A percentile compares a stretch with the other conserved stretches of the same genome.
Conservation (phyloP, 2,329 filamentous ascomycete genomes). For the Lizonia empirigonia region DNA sequence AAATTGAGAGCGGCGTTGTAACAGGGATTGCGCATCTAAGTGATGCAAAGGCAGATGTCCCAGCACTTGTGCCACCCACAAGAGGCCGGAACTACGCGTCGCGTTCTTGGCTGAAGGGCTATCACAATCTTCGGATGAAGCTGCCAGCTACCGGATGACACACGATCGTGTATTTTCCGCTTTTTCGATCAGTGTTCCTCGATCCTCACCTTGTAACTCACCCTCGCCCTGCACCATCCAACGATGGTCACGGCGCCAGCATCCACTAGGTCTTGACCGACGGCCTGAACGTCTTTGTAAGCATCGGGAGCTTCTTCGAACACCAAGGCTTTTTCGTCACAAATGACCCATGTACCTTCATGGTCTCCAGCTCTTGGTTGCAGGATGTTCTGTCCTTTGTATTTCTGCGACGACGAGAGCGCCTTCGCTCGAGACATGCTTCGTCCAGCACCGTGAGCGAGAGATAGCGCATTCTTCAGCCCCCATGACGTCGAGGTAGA, state of each 20-base stretch:
- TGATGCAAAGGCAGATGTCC: conserved; percentile 22
- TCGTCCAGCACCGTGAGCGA: conserved; percentile 48
- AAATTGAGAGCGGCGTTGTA: conserved; percentile 6
- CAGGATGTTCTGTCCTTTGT: conserved; percentile 39
- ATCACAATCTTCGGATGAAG: conserved; percentile 2
- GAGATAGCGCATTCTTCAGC: conserved; percentile 41
- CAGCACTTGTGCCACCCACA: conserved; percentile 3
- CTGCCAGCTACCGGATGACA: background rate
- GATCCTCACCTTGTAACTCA: conserved; percentile 49
- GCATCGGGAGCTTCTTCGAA: conserved; percentile 49
- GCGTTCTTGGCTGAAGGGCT: conserved; percentile 4
- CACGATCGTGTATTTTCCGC: background rate
- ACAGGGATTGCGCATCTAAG: conserved; percentile 10
- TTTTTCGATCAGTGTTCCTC: conserved; percentile 26
- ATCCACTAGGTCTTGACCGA: conserved; percentile 43
- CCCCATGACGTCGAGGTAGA: conserved; percentile 35
- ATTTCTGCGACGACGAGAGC: conserved; percentile 39
- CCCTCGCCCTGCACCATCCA: conserved; percentile 43
- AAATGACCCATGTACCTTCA: conserved; percentile 47
- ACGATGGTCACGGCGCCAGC: conserved; percentile 40
- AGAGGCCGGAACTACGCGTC: conserved; percentile 6
- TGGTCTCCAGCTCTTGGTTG: conserved; percentile 25
- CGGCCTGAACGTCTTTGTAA: conserved; percentile 48
- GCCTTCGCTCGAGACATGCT: conserved; percentile 48
- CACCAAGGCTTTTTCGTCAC: conserved; percentile 47